Conservation (phyloP, 140 eudicot species). For the Anethum foeniculum region DNA sequence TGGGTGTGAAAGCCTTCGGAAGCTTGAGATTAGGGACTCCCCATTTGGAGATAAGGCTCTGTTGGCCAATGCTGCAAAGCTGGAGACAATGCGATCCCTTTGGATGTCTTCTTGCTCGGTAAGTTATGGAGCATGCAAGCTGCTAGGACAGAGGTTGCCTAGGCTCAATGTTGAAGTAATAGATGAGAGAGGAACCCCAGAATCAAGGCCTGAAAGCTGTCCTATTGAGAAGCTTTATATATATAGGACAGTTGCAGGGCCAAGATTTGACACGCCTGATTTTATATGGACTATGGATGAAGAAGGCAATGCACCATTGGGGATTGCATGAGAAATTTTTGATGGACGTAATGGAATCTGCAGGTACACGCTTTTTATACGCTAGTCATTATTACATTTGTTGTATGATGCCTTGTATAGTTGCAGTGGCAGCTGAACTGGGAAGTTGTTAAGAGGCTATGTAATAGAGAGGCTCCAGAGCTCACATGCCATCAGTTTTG, state of each 20-base stretch:
- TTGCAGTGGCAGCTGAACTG: conserved; percentile 22
- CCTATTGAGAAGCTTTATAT: conserved; percentile 81
- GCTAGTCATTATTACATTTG: conserved; percentile 11
- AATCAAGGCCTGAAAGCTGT: conserved; percentile 44
- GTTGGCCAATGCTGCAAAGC: conserved; percentile 81
- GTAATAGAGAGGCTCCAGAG: conserved; percentile 13
- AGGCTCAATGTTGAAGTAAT: conserved; percentile 86
- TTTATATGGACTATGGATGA: conserved; percentile 74
- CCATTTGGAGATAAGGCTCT: conserved; percentile 95
- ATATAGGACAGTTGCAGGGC: conserved; percentile 72
- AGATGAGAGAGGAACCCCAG: conserved; percentile 70
- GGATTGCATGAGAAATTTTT: conserved; percentile 19
- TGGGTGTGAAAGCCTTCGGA: conserved; percentile 80
- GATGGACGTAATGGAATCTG: not conserved
- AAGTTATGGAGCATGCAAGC: conserved; percentile 79
- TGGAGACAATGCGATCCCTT: conserved; percentile 99
- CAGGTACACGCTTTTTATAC: conserved; percentile 20
- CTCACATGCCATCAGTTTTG: conserved; percentile 21
- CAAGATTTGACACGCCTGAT: conserved; percentile 64
- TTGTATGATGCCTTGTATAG: conserved; percentile 10
- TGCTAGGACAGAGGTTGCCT: conserved; percentile 74
- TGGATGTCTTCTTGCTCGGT: conserved; percentile 97
- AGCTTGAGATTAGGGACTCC: conserved; percentile 88
- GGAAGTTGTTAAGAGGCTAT: not conserved
- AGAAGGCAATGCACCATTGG: conserved; percentile 21